Evolutionary conservation across 176 grass and related monocot species (phyloP).

Genomic region (Calamus simplicifolius): DNA sequence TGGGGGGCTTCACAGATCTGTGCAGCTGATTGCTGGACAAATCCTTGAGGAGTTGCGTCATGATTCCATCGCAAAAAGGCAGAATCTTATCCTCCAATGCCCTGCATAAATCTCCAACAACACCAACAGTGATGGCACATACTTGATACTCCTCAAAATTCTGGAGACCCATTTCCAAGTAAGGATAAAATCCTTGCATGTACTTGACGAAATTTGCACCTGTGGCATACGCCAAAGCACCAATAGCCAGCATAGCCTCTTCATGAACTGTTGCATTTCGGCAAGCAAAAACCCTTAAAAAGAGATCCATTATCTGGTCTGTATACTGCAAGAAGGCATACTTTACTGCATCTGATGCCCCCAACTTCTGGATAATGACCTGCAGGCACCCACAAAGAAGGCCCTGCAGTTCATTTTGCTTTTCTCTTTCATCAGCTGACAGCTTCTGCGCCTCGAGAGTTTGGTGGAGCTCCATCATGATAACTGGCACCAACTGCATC

Average conservation of each 20-base stretch:
- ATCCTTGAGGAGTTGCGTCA: conserved; percentile 16
- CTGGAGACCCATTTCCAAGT: conserved; percentile 15
- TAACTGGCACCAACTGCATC: conserved; percentile 10
- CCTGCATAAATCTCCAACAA: conserved; percentile 17
- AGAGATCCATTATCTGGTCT: conserved; percentile 17
- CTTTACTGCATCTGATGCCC: conserved; percentile 6
- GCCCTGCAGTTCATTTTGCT: conserved; percentile 20
- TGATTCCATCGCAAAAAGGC: conserved; percentile 17
- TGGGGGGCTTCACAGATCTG: conserved; percentile 18
- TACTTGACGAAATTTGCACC: conserved; percentile 10
- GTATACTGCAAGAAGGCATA: conserved; percentile 17
- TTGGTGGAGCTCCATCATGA: conserved; percentile 18
- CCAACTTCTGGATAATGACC: conserved; percentile 20
- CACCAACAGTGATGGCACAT: conserved; percentile 15
- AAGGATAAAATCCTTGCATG: conserved; percentile 17
- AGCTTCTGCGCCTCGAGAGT: conserved; percentile 10
- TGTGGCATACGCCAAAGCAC: conserved; percentile 6
- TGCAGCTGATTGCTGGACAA: conserved; percentile 15
- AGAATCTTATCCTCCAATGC: conserved; percentile 17
- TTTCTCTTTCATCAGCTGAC: conserved; percentile 15
- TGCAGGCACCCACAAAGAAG: conserved; percentile 16
- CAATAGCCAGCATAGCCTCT: conserved; percentile 14
- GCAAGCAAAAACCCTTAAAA: conserved; percentile 8
- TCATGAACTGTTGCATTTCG: conserved; percentile 15
- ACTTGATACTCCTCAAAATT: conserved; percentile 19